Conservation (phyloP, 805 yeast genomes). For the Wickerhamiella cacticola region DNA sequence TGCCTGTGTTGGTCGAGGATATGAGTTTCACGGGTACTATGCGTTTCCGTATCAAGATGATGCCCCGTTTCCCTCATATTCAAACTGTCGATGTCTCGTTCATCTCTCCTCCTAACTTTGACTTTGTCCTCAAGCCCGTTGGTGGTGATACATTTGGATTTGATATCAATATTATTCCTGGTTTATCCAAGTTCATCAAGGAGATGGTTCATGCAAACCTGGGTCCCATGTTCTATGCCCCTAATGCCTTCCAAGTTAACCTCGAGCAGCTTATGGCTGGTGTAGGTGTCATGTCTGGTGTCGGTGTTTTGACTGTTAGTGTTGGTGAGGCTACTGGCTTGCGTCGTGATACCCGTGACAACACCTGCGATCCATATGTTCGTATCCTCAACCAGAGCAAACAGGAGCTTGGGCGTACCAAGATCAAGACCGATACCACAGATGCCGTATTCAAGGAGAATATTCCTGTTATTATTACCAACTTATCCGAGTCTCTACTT, state of each 20-base stretch:
- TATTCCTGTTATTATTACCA: constrained; percentile 51
- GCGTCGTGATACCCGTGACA: constrained; percentile 53
- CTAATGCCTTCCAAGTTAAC: constrained; percentile 86
- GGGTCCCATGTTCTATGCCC: constrained; percentile 80
- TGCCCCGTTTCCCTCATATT: constrained; percentile 82
- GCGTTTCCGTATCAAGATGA: constrained; percentile 79
- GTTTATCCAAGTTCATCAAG: constrained; percentile 67
- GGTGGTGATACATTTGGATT: constrained; percentile 79
- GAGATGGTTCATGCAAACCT: constrained; percentile 75
- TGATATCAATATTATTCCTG: constrained; percentile 77
- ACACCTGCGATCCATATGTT: constrained; percentile 84
- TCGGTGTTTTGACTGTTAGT: constrained; percentile 71
- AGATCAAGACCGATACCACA: constrained; percentile 51
- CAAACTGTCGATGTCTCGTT: constrained; percentile 81
- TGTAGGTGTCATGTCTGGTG: constrained; percentile 60
- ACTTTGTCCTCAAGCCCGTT: constrained; percentile 63
- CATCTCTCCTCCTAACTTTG: constrained; percentile 78
- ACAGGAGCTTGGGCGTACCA: constrained; percentile 51
- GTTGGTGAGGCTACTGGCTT: constrained; percentile 56
- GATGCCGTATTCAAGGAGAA: constrained; percentile 81
- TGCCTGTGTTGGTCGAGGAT: constrained; percentile 72
- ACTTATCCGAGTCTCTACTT: constrained; percentile 72
- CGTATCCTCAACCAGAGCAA: constrained; percentile 45
- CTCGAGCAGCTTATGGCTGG: constrained; percentile 85
- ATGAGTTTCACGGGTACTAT: constrained; percentile 63